These are phyloP conservation scores for Botrytis elliptica DNA, from an alignment of 2,329 filamentous ascomycete species.

Conservation along the genomic window DNA sequence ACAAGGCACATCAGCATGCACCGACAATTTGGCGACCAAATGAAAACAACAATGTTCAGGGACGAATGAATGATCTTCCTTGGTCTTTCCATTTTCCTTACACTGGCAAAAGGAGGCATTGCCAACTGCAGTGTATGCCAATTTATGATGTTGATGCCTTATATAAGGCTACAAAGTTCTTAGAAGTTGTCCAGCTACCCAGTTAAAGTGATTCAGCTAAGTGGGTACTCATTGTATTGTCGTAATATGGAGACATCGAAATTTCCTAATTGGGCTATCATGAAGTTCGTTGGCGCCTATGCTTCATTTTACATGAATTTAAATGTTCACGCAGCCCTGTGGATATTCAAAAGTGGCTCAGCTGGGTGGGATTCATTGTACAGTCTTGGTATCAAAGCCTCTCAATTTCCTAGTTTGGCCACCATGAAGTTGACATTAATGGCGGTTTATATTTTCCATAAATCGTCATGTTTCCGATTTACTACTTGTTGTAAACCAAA, in stretches of 20 bases:
- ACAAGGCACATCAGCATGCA: not conserved
- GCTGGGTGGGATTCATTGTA: not conserved
- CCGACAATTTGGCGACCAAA: not conserved
- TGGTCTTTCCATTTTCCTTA: not conserved
- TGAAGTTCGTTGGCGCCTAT: not conserved
- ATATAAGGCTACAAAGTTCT: not conserved
- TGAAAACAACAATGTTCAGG: not conserved
- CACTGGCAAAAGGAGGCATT: not conserved
- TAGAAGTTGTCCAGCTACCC: too few relatives aligned
- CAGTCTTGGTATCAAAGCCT: not conserved
- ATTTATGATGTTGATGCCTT: not conserved
- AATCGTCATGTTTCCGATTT: not conserved
- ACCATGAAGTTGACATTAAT: not conserved
- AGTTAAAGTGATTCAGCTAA: not conserved
- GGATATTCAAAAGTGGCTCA: not conserved
- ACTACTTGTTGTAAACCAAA: not conserved
- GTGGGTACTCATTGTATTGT: not conserved
- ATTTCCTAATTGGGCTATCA: slow-evolving; percentile 3
- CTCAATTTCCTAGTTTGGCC: not conserved
- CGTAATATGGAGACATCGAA: not conserved
- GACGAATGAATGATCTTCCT: not conserved
- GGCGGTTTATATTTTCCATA: not conserved
- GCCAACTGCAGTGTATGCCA: not conserved
- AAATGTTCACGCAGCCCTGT: not conserved
- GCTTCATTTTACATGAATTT: not conserved